Percentiles rank a stretch among this genome's conserved stretches.
Evolutionary conservation across 306 rosid species (phyloP).

Genomic region (Senna siamea): DNA sequence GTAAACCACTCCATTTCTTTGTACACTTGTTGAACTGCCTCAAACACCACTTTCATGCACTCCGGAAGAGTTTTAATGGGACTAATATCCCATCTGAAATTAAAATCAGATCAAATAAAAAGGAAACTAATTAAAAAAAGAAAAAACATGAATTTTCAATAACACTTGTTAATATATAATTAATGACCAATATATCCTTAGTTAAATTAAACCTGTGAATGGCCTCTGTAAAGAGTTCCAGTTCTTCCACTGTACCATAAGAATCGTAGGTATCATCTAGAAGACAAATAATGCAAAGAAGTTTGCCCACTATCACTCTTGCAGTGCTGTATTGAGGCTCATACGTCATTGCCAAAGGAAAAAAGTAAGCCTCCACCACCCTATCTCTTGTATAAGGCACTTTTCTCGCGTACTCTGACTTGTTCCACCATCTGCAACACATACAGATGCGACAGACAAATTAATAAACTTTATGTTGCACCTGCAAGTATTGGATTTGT

Average conservation of each 20-base stretch:
- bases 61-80: constrained; percentile 6
- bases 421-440: constrained; percentile 47
- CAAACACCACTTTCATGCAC: constrained; percentile 28
- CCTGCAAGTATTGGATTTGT: too few relatives aligned
- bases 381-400: constrained; percentile 40
- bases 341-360: constrained; percentile 26
- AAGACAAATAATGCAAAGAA: background rate
- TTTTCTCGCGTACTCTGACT: constrained; percentile 15
- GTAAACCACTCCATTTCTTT: constrained; percentile 9
- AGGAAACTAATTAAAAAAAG: background rate
- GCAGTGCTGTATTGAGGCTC: constrained; percentile 30
- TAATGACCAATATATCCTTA: too few relatives aligned
- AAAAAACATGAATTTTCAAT: too few relatives aligned
- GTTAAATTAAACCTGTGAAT: constrained; percentile 28
- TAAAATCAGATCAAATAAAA: too few relatives aligned
- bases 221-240: constrained; percentile 39
- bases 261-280: constrained; percentile 46
- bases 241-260: constrained; percentile 45
- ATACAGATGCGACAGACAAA: too few relatives aligned
- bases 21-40: background rate
- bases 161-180: too few relatives aligned
- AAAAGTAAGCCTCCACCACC: constrained; percentile 38
- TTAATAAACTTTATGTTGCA: too few relatives aligned
- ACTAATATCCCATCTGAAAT: constrained; percentile 45
- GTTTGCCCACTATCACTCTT: constrained; percentile 29